Base-by-base conservation (phyloP, 805 yeast species). In the Saturnispora ahearnii region DNA sequence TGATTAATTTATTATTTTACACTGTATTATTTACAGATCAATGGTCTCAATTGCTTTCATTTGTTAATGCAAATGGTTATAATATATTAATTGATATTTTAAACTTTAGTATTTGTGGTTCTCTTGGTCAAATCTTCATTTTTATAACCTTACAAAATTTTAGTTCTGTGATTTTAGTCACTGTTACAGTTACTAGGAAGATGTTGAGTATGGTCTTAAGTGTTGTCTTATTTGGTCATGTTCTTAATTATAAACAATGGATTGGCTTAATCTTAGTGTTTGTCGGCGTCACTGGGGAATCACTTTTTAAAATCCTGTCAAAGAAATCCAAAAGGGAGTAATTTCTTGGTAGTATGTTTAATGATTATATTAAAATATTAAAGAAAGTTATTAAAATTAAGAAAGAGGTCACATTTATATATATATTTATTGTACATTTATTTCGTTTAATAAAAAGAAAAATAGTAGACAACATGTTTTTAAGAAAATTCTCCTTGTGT, bases 161-260 rank as follows among this genome's bases (percentile, higher is more conserved):
- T 62, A 96, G 91, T 45, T 87, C 96, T 2, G 70, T 93, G 52
- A 77, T 86, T 0, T 71, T 93, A 49, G 89, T 91, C 29, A 91
- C 96, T 38, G 91, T 95, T 15, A 93, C 98, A 0, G 97, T 93
- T 9, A 91, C 99, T 1, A 76, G 99, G 58, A 93, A 93, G 62
- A 91, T 93, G 96, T 71, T 89, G 45, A 88, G 97, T 37, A 91
- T 93, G 98, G 74, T 89, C 32, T 67, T 91, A 48, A 85, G 96
- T 59, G 96, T 93, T 46, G 64, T 87, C 3, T 69, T 91, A 55
- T 91, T 88, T 67, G 91, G 93, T n/a, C 97, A 93, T 62, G 62
- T 64, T 5, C 74, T 93, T 55, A 72, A 68, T 31, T 7, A 49
- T 3, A 65, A 70, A 8, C 98, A 93, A 68, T 85, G 96, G 89